phyloP scores from a whole-genome alignment of 345 rosid genomes.

The Salix brachista region DNA sequence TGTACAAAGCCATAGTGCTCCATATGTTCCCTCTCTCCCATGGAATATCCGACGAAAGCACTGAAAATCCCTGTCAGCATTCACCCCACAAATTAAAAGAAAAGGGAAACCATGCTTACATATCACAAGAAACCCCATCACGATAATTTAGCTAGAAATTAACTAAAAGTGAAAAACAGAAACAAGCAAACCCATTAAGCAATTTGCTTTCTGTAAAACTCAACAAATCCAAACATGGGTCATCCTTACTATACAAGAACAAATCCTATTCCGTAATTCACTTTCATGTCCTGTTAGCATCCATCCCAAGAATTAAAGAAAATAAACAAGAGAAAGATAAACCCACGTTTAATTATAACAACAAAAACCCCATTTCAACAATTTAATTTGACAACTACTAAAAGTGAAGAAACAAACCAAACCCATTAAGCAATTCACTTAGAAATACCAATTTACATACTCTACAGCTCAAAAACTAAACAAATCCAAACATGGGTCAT shows the following conservation, averaged over 20 bases:
- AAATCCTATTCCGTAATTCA: no score
- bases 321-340: no score
- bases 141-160: constrained; percentile 7
- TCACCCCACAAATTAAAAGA: neutral
- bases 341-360: neutral
- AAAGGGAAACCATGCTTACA: neutral
- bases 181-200: constrained; percentile 1
- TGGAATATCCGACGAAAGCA: constrained; percentile 49
- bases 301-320: no score
- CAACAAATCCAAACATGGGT: neutral
- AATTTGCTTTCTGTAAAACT: neutral
- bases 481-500: neutral
- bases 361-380: constrained; percentile 1
- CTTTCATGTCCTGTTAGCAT: no score
- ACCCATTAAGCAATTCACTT: neutral
- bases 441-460: neutral
- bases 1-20: constrained; percentile 70
- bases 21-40: constrained; percentile 60
- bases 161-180: neutral
- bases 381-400: neutral
- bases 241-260: neutral
- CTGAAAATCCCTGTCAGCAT: constrained; percentile 47
- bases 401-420: neutral
- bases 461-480: neutral
- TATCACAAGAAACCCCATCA: neutral